These are phyloP conservation scores for Alternaria ethzedia DNA, from an alignment of 2,329 filamentous ascomycete species.

Conservation along the genomic window DNA sequence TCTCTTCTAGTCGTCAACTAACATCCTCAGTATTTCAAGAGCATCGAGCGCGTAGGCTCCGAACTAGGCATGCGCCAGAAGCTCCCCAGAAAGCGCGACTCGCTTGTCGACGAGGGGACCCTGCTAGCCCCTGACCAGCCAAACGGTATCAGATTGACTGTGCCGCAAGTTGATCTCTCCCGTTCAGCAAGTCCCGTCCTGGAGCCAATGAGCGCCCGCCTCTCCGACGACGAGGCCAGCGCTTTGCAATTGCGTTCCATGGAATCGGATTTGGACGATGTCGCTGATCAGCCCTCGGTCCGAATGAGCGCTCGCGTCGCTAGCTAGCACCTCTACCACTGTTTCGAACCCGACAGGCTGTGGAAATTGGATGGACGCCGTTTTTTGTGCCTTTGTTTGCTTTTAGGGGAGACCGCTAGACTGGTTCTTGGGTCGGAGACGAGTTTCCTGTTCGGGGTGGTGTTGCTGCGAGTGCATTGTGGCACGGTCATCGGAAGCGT, in stretches of 20 bases:
- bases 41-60: conserved; percentile 55
- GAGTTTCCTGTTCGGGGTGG: not conserved
- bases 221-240: conserved; percentile 33
- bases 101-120: conserved; percentile 37
- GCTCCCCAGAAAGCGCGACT: conserved; percentile 48
- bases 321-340: conserved; percentile 5
- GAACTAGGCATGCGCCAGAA: conserved; percentile 55
- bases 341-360: not conserved
- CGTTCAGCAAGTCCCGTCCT: conserved; percentile 42
- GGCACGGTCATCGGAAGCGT: not conserved
- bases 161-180: conserved; percentile 40
- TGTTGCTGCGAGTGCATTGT: not conserved
- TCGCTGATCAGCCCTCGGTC: conserved; percentile 39
- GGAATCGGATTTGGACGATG: conserved; percentile 32
- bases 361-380: conserved; percentile 1
- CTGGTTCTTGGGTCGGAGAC: not conserved
- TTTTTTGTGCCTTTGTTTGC: not conserved
- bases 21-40: conserved; percentile 54
- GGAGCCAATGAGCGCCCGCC: conserved; percentile 45
- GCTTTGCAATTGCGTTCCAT: conserved; percentile 21
- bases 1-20: not conserved
- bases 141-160: conserved; percentile 33
- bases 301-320: conserved; percentile 43
- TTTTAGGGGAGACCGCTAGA: not conserved
- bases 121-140: conserved; percentile 25